A percentile compares a stretch with the other conserved stretches of the same genome.
phyloP scores from a whole-genome alignment of 2,329 filamentous ascomycete genomes.

The Exophiala viscosa region DNA sequence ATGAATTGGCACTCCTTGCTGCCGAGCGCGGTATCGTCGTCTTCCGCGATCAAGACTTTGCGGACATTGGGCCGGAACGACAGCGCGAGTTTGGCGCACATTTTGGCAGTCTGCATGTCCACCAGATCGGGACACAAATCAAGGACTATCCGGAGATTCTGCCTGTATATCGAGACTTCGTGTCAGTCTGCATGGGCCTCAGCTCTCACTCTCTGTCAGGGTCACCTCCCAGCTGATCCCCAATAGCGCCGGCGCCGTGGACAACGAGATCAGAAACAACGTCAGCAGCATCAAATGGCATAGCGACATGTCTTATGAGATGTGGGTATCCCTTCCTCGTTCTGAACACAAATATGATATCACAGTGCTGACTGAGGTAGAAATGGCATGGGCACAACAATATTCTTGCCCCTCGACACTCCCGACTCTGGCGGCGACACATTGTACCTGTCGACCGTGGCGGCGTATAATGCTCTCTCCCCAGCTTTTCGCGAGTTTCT shows the following conservation, averaged over 20 bases:
- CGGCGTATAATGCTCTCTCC: slow-evolving; percentile 23
- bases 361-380: neutral
- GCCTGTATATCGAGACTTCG: slow-evolving; percentile 1
- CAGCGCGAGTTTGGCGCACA: slow-evolving; percentile 26
- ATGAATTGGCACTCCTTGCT: slow-evolving; percentile 22
- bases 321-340: neutral
- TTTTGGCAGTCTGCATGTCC: slow-evolving; percentile 29
- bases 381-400: neutral
- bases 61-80: slow-evolving; percentile 25
- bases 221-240: too few species aligned
- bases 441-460: slow-evolving; percentile 7
- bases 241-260: neutral
- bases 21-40: slow-evolving; percentile 26
- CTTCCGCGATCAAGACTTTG: slow-evolving; percentile 25
- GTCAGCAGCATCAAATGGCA: slow-evolving; percentile 35
- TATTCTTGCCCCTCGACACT: neutral
- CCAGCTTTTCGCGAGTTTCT: slow-evolving; percentile 23
- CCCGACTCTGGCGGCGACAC: neutral
- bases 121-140: slow-evolving; percentile 28
- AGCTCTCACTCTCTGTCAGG: too few species aligned
- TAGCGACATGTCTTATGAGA: slow-evolving; percentile 30
- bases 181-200: neutral
- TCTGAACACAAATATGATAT: neutral
- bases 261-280: neutral
- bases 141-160: slow-evolving; percentile 20